Evolutionary conservation across 2,329 filamentous ascomycete genomes (phyloP).

Genomic region (Alternaria ethzedia): DNA sequence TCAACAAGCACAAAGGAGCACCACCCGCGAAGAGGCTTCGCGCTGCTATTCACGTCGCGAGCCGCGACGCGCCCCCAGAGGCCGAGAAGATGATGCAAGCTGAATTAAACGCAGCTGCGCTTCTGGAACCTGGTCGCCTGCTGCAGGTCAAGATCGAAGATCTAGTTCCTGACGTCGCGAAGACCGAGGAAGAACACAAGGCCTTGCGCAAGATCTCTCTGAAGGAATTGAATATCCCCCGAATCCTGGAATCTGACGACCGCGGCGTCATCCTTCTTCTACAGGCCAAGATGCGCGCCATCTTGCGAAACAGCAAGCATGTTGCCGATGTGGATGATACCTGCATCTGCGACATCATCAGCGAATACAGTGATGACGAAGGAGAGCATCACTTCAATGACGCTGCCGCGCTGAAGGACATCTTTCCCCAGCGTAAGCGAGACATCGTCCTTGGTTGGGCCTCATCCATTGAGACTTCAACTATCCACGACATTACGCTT

Average conservation of each 20-base stretch:
- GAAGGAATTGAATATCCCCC: neutral
- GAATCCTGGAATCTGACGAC: neutral
- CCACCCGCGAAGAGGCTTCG: neutral
- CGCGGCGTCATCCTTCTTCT: neutral
- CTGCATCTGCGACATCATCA: neutral
- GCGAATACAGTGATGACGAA: neutral
- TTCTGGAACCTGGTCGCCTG: neutral
- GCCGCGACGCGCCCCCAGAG: neutral
- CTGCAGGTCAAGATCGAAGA: neutral
- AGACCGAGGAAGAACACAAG: neutral
- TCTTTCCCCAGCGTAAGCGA: neutral
- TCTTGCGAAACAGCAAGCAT: neutral
- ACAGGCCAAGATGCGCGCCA: neutral
- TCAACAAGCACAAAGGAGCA: neutral
- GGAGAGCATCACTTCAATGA: neutral
- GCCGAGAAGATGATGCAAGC: neutral
- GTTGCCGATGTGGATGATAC: neutral
- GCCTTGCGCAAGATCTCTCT: neutral
- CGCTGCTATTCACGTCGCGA: neutral
- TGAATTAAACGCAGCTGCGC: neutral
- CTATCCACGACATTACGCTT: fast-evolving
- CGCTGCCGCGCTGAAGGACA: neutral
- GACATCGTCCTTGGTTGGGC: neutral
- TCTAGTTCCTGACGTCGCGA: neutral
- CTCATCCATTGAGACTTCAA: neutral